These are phyloP conservation scores for Plasmodium relictum DNA, from an alignment of 169 alveolate genomes.

Conservation along the genomic window DNA sequence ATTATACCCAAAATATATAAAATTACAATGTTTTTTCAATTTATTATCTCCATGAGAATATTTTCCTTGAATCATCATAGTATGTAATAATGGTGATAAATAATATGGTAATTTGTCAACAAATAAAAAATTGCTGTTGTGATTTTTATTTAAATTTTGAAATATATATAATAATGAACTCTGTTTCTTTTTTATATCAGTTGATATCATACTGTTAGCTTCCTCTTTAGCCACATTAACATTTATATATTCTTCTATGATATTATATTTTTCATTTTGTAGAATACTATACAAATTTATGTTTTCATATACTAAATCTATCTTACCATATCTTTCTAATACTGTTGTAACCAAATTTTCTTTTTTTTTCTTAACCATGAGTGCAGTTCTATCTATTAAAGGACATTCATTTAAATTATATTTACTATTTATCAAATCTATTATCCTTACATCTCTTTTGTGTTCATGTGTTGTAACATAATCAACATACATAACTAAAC, in stretches of 20 bases:
- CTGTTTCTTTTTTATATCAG: slow-evolving; percentile 68
- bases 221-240: slow-evolving; percentile 46
- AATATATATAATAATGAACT: slow-evolving; percentile 69
- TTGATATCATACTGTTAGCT: slow-evolving; percentile 67
- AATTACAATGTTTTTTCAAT: slow-evolving; percentile 34
- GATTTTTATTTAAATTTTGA: slow-evolving; percentile 52
- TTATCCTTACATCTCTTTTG: slow-evolving; percentile 36
- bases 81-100: slow-evolving; percentile 67
- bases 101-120: slow-evolving; percentile 71
- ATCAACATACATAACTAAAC: slow-evolving; percentile 49
- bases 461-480: slow-evolving; percentile 70
- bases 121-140: slow-evolving; percentile 56
- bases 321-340: slow-evolving; percentile 48
- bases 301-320: slow-evolving; percentile 28
- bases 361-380: slow-evolving; percentile 57
- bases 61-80: slow-evolving; percentile 64
- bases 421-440: slow-evolving; percentile 60
- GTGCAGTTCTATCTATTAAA: slow-evolving; percentile 40
- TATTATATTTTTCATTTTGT: slow-evolving; percentile 37
- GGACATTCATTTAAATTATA: slow-evolving; percentile 68
- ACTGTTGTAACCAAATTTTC: slow-evolving; percentile 47
- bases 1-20: slow-evolving; percentile 55
- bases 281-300: slow-evolving; percentile 59
- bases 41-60: slow-evolving; percentile 23
- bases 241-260: slow-evolving; percentile 70